These are phyloP conservation scores for Linum lewisii DNA, from an alignment of 345 rosid species.

Conservation along the genomic window DNA sequence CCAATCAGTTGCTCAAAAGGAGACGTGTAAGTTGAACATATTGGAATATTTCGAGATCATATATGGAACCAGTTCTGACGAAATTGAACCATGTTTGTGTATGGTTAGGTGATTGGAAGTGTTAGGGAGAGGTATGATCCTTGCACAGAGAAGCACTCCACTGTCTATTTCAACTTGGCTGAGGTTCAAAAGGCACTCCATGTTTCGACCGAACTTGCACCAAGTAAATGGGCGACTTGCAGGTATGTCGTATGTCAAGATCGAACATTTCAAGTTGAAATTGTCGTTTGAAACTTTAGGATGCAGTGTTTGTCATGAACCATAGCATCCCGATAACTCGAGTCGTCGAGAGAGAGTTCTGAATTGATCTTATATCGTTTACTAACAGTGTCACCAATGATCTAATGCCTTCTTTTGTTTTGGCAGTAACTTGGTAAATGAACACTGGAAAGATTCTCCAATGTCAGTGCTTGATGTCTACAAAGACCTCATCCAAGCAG, in stretches of 20 bases:
- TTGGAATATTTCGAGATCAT: too few species aligned
- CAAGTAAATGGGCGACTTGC: conserved; percentile 84
- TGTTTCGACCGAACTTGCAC: conserved; percentile 52
- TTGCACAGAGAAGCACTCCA: conserved; percentile 79
- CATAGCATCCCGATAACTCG: too few species aligned
- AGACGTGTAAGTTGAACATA: conserved; percentile 41
- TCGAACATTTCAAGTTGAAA: too few species aligned
- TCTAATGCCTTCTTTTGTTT: conserved; percentile 5
- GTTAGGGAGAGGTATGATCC: conserved; percentile 78
- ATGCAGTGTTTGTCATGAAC: too few species aligned
- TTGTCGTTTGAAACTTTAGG: too few species aligned
- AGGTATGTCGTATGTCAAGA: conserved; percentile 37
- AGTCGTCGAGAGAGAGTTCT: too few species aligned
- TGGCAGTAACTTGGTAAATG: conserved; percentile 37
- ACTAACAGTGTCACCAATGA: too few species aligned
- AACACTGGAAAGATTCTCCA: conserved; percentile 64
- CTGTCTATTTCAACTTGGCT: conserved; percentile 66
- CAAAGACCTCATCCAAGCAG: conserved; percentile 58
- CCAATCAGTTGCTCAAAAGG: conserved; percentile 41
- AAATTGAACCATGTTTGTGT: neutral
- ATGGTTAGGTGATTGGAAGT: conserved; percentile 39
- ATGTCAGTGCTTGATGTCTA: conserved; percentile 65
- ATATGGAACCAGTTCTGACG: too few species aligned
- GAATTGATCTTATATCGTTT: too few species aligned
- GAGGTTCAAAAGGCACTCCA: conserved; percentile 80